These are phyloP conservation scores for Letharia lupina DNA, from an alignment of 495 filamentous ascomycete species.

Conservation along the genomic window DNA sequence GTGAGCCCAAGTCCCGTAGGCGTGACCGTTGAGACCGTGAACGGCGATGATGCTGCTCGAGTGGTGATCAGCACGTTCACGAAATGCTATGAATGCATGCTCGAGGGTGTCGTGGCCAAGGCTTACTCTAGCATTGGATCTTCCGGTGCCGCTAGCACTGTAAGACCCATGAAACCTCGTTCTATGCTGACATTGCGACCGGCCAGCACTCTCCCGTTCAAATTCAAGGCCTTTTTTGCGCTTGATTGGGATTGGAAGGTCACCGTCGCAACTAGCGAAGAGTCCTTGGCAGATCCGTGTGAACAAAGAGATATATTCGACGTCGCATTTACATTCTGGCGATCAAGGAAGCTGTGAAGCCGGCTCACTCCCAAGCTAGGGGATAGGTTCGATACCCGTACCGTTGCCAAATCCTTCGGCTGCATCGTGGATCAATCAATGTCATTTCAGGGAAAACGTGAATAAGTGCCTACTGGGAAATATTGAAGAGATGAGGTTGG, in stretches of 20 bases:
- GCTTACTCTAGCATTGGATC: constrained; percentile 9
- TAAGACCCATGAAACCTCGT: constrained; percentile 9
- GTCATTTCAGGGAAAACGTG: too few species aligned
- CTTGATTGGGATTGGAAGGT: constrained; percentile 5
- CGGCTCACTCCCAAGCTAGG: neutral
- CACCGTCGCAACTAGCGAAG: constrained; percentile 5
- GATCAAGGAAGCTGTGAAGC: constrained; percentile 2
- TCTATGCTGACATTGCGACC: constrained; percentile 5
- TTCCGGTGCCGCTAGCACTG: constrained; percentile 1
- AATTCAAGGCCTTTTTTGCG: constrained; percentile 6
- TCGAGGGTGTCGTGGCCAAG: too few species aligned
- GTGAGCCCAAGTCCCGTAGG: constrained; percentile 7
- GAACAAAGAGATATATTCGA: constrained; percentile 1
- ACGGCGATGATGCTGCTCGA: constrained; percentile 8
- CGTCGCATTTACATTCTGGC: neutral
- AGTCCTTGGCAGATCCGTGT: neutral
- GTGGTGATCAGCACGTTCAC: neutral
- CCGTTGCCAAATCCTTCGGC: constrained; percentile 8
- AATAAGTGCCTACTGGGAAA: too few species aligned
- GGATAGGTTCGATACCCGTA: constrained; percentile 5
- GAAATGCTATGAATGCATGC: neutral
- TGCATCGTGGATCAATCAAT: neutral
- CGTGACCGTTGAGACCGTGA: constrained; percentile 11
- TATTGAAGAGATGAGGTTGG: too few species aligned
- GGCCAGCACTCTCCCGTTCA: constrained; percentile 1